phyloP scores from a whole-genome alignment of 78 protist species.

The Dictyostelium capitatum region DNA sequence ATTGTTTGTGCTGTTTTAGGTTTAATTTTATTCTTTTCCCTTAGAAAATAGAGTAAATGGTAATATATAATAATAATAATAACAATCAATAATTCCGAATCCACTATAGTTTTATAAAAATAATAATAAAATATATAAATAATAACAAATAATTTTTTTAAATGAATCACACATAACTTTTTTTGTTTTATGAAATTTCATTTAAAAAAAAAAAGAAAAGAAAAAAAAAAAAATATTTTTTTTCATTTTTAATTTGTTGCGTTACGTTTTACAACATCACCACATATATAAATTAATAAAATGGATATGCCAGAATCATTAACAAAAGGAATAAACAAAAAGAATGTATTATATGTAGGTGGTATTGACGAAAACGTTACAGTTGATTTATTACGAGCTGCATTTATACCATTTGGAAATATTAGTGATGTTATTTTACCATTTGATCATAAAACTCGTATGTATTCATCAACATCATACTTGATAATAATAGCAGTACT shows the following conservation, averaged over 20 bases:
- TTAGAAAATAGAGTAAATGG: slow-evolving; percentile 68
- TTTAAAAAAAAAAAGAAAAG: too few species aligned
- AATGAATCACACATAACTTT: too few species aligned
- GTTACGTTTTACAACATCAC: too few species aligned
- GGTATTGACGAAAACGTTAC: slow-evolving; percentile 90
- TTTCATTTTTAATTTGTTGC: too few species aligned
- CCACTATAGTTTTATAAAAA: not conserved
- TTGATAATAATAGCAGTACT: not conserved
- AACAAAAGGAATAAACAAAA: slow-evolving; percentile 24
- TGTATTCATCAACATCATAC: not conserved
- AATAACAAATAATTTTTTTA: too few species aligned
- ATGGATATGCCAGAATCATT: not conserved
- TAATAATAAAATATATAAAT: not conserved
- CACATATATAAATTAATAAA: too few species aligned
- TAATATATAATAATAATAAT: not conserved
- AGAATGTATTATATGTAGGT: slow-evolving; percentile 82
- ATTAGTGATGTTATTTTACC: slow-evolving; percentile 84
- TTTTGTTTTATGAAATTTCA: too few species aligned
- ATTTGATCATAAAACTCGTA: slow-evolving; percentile 74
- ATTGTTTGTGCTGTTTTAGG: slow-evolving; percentile 82
- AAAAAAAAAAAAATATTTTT: too few species aligned
- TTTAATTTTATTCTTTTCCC: slow-evolving; percentile 65
- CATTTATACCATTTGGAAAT: slow-evolving; percentile 94
- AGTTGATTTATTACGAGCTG: slow-evolving; percentile 65
- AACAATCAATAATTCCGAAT: not conserved